Conservation (phyloP, 148 eudicot species). For the Selenicereus undatus region DNA sequence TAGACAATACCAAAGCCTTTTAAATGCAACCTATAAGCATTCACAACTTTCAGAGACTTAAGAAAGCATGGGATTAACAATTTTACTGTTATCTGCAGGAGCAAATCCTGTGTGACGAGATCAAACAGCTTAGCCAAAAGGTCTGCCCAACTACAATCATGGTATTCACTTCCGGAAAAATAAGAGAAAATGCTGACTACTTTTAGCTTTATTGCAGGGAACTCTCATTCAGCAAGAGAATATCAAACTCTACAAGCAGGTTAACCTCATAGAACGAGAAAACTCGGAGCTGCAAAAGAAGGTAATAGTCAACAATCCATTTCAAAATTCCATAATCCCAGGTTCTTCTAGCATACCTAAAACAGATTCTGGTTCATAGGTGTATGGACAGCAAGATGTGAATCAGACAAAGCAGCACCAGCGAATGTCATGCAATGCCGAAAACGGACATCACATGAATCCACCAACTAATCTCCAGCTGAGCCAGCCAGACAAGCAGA, state of each 20-base stretch:
- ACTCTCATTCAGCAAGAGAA: constrained; percentile 32
- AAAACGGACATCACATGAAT: constrained; percentile 23
- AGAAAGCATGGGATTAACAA: constrained; percentile 4
- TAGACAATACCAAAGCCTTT: background rate
- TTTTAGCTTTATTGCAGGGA: constrained; percentile 18
- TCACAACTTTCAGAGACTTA: background rate
- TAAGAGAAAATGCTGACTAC: background rate
- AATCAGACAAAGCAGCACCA: constrained; percentile 29
- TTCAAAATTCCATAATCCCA: background rate
- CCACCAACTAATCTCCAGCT: constrained; percentile 48
- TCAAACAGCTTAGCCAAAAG: constrained; percentile 54
- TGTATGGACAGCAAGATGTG: constrained; percentile 27
- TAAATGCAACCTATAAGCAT: background rate
- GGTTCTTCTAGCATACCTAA: constrained; percentile 4
- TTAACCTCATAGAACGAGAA: constrained; percentile 18
- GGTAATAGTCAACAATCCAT: constrained; percentile 16
- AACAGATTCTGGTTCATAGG: constrained; percentile 32
- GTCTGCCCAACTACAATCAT: constrained; percentile 26
- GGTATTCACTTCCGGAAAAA: background rate
- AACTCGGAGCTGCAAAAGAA: constrained; percentile 29
- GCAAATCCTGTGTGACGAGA: constrained; percentile 45
- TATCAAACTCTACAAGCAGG: constrained; percentile 24
- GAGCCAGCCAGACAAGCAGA: constrained; percentile 46
- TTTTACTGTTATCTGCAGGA: constrained; percentile 48
- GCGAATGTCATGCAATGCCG: constrained; percentile 28